Base-by-base conservation (phyloP, 208 protist genomes). In the Plasmodiophora brassicae region DNA sequence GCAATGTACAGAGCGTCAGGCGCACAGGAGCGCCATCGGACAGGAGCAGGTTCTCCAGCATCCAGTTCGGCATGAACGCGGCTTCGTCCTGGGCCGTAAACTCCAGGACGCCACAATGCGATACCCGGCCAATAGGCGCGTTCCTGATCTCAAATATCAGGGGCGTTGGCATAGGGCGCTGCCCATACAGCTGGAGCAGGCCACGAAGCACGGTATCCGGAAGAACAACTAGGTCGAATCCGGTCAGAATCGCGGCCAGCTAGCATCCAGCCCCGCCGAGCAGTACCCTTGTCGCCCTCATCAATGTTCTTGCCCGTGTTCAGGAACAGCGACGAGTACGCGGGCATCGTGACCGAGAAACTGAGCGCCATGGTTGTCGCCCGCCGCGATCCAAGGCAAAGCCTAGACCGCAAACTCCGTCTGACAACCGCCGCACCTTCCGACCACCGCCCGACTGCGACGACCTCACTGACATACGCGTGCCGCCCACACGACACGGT, bases 41-140 rank as follows among this genome's bases (percentile, higher is more conserved):
- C 14, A 78, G n/a, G 14, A 78, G 5, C 14, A 78, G 65, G 65
- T 78, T 78, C 41, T 78, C 65, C 65, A 78, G 32, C 65, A 78
- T 78, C 65, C 65, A 78, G 65, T 78, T 78, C 14, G 65, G 65
- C n/a, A 78, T 14, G 65, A 78, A 78, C 5, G 65, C 65, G 41
- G 65, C 65, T 8, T 78, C 65, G 41, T 78, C 65, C 41, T 78
- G 65, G 65, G 65, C 65, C 20, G 65, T 78, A 32, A 78, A 78
- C 41, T 78, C 65, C 65, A 78, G 65, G 14, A 78, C 65, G n/a
- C 65, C 65, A 32, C 65, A 78, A 78, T 78, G 65, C 65, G 65
- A 78, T 44, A 78, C 65, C 10, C 65, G 65, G 20, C 65, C 65
- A 38, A 78, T 38, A n/a, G 20, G 14, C 32, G 20, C 65, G n/a